A percentile compares a stretch with the other conserved stretches of the same genome.
These are phyloP conservation scores for Microbotryum saponariae DNA, from an alignment of 1,284 basidiomycete genomes.

Conservation along the genomic window DNA sequence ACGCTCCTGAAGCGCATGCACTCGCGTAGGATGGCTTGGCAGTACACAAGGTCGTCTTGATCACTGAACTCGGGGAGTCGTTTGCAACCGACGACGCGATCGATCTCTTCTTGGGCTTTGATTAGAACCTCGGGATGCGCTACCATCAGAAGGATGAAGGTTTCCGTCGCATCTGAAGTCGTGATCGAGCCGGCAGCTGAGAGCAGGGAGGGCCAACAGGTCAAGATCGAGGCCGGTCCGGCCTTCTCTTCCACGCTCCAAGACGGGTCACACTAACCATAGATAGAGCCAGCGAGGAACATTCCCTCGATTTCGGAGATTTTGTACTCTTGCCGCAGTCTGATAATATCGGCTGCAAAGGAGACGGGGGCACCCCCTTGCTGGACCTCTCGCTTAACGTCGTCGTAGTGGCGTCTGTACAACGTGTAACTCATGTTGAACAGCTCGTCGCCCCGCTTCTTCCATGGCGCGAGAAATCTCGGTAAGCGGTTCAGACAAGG, in stretches of 20 bases:
- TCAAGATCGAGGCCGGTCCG: neutral
- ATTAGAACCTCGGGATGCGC: slow-evolving; percentile 19
- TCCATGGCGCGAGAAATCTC: slow-evolving; percentile 34
- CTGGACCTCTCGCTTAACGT: slow-evolving; percentile 10
- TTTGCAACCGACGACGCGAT: slow-evolving; percentile 34
- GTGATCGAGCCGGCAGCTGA: slow-evolving; percentile 24
- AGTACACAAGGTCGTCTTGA: slow-evolving; percentile 35
- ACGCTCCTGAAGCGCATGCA: slow-evolving; percentile 39
- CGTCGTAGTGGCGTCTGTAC: slow-evolving; percentile 32
- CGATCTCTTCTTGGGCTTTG: slow-evolving; percentile 37
- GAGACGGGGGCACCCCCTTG: slow-evolving; percentile 31
- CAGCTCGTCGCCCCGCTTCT: slow-evolving; percentile 15
- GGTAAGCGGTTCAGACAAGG: slow-evolving; percentile 35
- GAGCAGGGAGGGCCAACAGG: too few species aligned
- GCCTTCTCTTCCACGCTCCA: neutral
- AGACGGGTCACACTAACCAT: slow-evolving; percentile 11
- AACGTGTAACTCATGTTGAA: slow-evolving; percentile 31
- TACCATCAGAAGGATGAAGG: slow-evolving; percentile 27
- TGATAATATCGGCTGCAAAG: slow-evolving; percentile 36
- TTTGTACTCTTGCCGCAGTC: slow-evolving; percentile 31
- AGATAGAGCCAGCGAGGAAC: slow-evolving; percentile 37
- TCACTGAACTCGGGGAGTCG: slow-evolving; percentile 38
- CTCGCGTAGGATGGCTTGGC: slow-evolving; percentile 37
- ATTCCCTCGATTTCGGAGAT: slow-evolving; percentile 34
- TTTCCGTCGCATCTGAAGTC: slow-evolving; percentile 32